Evolutionary conservation across 139 green algal species (phyloP), one percentile per base, ranked within the genome.

Genomic region (Nannochloris sp.): DNA sequence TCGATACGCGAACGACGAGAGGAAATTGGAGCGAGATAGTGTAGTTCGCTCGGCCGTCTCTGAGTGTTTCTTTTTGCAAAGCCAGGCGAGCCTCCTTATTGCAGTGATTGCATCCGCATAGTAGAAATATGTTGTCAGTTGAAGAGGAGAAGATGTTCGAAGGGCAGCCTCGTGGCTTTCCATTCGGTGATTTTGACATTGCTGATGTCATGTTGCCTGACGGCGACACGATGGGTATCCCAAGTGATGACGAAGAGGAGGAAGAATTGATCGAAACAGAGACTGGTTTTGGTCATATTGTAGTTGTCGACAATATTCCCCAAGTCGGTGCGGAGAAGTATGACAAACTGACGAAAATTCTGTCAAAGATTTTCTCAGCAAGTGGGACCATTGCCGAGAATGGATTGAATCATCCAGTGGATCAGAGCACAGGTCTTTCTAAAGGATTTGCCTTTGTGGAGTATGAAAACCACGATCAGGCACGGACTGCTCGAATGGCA

Each of bases 371-470:
- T 31, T 93, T 91, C 64, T 60, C 74, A 50, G 84, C 92, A 58
- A 83, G 91, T 24, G 93, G 92, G 24, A 76, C 61, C 57, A 82
- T 98, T 34, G 68, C 83, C 14, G 86, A 92, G 51, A 84, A 78
- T 67, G 91, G 92, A 4, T 68, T 98, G 25, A 82, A 70, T 60
- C 94, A 98, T 87, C 93, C 93, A 1, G 57, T 83, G 48, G 89
- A 96, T 50, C 55, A 75, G 8, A 66, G 76, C 3, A 88, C 66
- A 8, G 76, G 83, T 57, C 78, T 81, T 31, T 88, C 79, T 44
- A 93, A 95, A 62, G 94, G 94, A 24, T 98, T 88, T 70, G 87
- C 84, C 0, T 98, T 99, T 59, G 74, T 98, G 24, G 94, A 99
- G 78, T 97, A 93, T 69, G 61, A 68, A 5, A 80, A 54, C 7